Evolutionary conservation across 1,139 yeast genomes (phyloP).

Genomic region (Debaryomyces subglobosus): DNA sequence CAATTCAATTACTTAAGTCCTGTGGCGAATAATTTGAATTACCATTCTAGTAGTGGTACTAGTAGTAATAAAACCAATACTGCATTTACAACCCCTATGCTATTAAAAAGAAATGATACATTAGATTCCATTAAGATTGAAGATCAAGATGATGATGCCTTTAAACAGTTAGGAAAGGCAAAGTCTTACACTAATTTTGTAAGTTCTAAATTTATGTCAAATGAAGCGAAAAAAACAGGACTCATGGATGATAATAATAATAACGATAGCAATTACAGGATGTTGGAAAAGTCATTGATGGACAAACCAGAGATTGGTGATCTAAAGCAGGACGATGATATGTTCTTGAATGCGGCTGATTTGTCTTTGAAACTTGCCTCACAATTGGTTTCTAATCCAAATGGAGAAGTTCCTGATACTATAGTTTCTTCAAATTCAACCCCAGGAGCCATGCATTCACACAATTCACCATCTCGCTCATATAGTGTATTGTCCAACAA

Average conservation of each 20-base stretch:
- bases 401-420: constrained; percentile 13
- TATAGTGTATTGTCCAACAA: constrained; percentile 6
- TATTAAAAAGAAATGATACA: constrained; percentile 25
- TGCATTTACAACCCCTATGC: constrained; percentile 15
- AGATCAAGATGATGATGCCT: constrained; percentile 50
- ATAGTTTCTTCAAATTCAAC: constrained; percentile 22
- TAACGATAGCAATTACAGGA: constrained; percentile 1
- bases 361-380: constrained; percentile 30
- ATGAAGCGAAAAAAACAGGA: not conserved
- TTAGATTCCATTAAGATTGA: constrained; percentile 41
- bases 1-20: constrained; percentile 13
- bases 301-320: constrained; percentile 1
- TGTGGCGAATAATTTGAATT: constrained; percentile 7
- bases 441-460: constrained; percentile 19
- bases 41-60: constrained; percentile 7
- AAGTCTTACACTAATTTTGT: constrained; percentile 29
- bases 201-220: not conserved
- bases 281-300: constrained; percentile 6
- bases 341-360: constrained; percentile 25
- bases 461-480: constrained; percentile 11
- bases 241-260: not conserved
- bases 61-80: constrained; percentile 9
- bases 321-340: constrained; percentile 11
- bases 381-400: constrained; percentile 18
- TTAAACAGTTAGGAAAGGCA: constrained; percentile 44